Evolutionary conservation across 139 green algal genomes (phyloP), one percentile per base, ranked within the genome.

Genomic region (Chlorella sp.): DNA sequence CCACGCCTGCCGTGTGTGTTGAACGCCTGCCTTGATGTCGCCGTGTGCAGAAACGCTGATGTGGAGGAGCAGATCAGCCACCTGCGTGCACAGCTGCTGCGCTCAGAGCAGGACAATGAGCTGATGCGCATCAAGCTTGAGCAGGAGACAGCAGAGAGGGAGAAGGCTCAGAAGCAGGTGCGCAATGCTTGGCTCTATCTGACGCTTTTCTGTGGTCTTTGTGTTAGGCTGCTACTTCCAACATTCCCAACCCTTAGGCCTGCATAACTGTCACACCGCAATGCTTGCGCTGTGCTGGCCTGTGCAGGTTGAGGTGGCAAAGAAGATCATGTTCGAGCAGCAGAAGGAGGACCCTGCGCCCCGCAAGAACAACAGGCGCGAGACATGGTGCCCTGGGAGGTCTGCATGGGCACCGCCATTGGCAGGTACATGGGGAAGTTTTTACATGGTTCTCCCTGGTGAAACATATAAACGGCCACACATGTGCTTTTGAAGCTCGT

Each of bases 31-130:
- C 6, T 20, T 69, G 62, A 49, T 69, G 62, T 69, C 4, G 5
- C 23, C 36, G 31, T 22, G 14, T 60, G 76, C 62, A 84, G 78
- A 49, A 80, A 78, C 50, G 77, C 77, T 2, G 74, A 90, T 27
- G 80, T 92, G 59, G 80, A 89, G 69, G 76, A 79, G 50, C 82
- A 94, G 71, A 92, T 94, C 75, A 73, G 74, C 10, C 75, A 82
- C 30, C 74, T 88, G 69, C 81, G 90, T 2, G 80, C 66, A 2
- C 77, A 87, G 77, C 84, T 96, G 77, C 83, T 96, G 74, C 87
- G 88, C 62, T 84, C 80, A 33, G 91, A 96, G 79, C 91, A 96
- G 75, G 88, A 94, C 69, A 91, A 91, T 49, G 87, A 95, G 73
- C 79, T 90, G 1, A 90, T 95, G 74, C 76, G 85, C 71, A 76